Base-by-base conservation (phyloP, 163 green algal genomes). In the Trebouxia gelatinosa region DNA sequence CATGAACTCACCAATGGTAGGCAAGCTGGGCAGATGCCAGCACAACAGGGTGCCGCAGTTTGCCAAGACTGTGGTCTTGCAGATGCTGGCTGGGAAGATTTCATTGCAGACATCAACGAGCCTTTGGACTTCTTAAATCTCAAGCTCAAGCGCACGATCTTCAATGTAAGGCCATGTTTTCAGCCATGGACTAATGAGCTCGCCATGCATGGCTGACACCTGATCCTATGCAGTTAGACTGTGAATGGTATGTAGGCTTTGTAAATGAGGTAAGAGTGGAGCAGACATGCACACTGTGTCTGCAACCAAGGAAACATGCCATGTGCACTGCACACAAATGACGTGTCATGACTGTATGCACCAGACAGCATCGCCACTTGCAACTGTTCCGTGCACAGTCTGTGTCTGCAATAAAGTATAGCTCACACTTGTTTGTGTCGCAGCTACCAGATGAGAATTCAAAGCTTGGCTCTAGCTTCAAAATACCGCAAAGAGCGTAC, bases 221-320 rank as follows among this genome's bases (percentile, higher is more conserved):
- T n/a, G n/a, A n/a, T n/a, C n/a, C n/a, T n/a, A n/a, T 62, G 68
- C 43, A 76, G 68, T 43, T 76, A 31, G 68, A 76, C 43, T 9
- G 21, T 46, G 68, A 46, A 28, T 62, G 46, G 68, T 76, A 76
- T 29, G 62, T 76, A 34, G 68, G 40, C 21, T 61, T 76, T 28
- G 31, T 76, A 6, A 76, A 76, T 43, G 68, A 76, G 68, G 68
- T 76, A 28, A 23, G 67, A 62, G n/a, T n/a, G n/a, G n/a, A n/a
- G n/a, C n/a, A n/a, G n/a, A n/a, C n/a, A n/a, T n/a, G n/a, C n/a
- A n/a, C n/a, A n/a, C n/a, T n/a, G n/a, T n/a, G n/a, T n/a, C n/a
- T n/a, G n/a, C n/a, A n/a, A n/a, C n/a, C n/a, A n/a, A n/a, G n/a
- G n/a, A n/a, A n/a, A n/a, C n/a, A n/a, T n/a, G n/a, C n/a, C n/a